phyloP scores from a whole-genome alignment of 2,329 filamentous ascomycete genomes.

The Clarireedia homoeocarpa region DNA sequence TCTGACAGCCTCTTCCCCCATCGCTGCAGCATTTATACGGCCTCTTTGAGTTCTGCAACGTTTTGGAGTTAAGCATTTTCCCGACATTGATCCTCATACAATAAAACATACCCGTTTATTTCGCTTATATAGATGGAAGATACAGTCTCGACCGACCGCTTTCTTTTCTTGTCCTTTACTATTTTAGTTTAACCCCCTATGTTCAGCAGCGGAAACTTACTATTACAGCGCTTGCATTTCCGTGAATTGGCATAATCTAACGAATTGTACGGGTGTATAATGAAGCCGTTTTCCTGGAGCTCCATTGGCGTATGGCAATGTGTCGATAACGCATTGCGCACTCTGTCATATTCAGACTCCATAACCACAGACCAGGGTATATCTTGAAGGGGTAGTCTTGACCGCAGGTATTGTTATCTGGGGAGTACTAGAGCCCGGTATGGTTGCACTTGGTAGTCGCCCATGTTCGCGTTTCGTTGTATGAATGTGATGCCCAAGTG shows the following conservation, averaged over 20 bases:
- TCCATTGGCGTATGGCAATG: slow-evolving; percentile 13
- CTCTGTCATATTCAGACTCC: neutral
- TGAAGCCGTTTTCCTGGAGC: slow-evolving; percentile 9
- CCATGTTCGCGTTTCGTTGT: too few species aligned
- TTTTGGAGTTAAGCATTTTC: neutral
- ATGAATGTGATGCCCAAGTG: too few species aligned
- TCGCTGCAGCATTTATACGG: slow-evolving; percentile 14
- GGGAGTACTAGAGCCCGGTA: too few species aligned
- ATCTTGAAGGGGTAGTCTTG: too few species aligned
- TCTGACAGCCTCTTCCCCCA: slow-evolving; percentile 10
- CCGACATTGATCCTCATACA: neutral
- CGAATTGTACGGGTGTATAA: slow-evolving; percentile 8
- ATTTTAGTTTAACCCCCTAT: neutral
- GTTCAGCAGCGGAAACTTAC: slow-evolving; percentile 7
- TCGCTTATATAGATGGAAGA: slow-evolving; percentile 13
- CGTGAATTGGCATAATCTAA: slow-evolving; percentile 8
- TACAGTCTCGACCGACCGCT: slow-evolving; percentile 2
- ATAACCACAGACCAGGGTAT: too few species aligned
- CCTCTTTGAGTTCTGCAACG: slow-evolving; percentile 8
- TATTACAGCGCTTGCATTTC: slow-evolving; percentile 14
- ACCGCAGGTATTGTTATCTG: too few species aligned
- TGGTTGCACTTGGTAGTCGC: too few species aligned
- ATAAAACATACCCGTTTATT: slow-evolving; percentile 13
- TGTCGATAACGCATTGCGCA: slow-evolving; percentile 9
- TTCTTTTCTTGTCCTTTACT: slow-evolving; percentile 6